Evolutionary conservation across 352 stramenopile genomes (phyloP).

Genomic region (Pythium brachiatum): DNA sequence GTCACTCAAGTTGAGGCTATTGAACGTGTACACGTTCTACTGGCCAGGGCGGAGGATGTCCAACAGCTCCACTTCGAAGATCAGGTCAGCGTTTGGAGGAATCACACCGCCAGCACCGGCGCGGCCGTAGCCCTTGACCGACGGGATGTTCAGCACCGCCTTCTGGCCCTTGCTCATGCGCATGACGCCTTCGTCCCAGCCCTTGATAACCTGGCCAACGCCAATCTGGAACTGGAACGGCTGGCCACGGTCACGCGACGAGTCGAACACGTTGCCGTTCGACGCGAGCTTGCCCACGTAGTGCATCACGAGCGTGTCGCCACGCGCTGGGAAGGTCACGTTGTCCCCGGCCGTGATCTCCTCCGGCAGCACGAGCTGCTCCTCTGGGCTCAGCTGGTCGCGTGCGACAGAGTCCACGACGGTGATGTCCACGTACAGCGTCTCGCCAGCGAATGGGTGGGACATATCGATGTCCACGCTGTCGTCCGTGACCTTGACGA

Average conservation of each 20-base stretch:
- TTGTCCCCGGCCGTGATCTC: conserved; percentile 66
- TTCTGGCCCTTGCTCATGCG: conserved; percentile 95
- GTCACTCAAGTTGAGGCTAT: neutral
- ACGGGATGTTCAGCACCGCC: conserved; percentile 88
- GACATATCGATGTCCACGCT: conserved; percentile 72
- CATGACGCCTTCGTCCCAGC: conserved; percentile 95
- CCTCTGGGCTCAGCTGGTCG: conserved; percentile 39
- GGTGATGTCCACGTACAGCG: conserved; percentile 68
- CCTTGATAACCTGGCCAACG: conserved; percentile 90
- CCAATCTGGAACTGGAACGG: conserved; percentile 83
- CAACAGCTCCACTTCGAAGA: conserved; percentile 94
- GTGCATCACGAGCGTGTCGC: conserved; percentile 82
- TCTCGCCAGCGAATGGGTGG: conserved; percentile 77
- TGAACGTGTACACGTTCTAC: neutral
- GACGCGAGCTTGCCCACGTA: conserved; percentile 75
- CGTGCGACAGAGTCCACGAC: conserved; percentile 58
- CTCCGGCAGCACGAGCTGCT: conserved; percentile 72
- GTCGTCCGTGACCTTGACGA: conserved; percentile 69
- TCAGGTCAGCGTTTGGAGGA: conserved; percentile 90
- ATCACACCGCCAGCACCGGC: conserved; percentile 83
- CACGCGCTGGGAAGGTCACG: conserved; percentile 55
- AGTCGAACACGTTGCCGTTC: conserved; percentile 74
- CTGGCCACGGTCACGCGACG: conserved; percentile 62
- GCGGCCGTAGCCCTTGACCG: conserved; percentile 92
- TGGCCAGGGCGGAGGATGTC: conserved; percentile 49